These are phyloP conservation scores for Phoenix dactylifera DNA, from an alignment of 176 grass and related monocot genomes.

Conservation along the genomic window DNA sequence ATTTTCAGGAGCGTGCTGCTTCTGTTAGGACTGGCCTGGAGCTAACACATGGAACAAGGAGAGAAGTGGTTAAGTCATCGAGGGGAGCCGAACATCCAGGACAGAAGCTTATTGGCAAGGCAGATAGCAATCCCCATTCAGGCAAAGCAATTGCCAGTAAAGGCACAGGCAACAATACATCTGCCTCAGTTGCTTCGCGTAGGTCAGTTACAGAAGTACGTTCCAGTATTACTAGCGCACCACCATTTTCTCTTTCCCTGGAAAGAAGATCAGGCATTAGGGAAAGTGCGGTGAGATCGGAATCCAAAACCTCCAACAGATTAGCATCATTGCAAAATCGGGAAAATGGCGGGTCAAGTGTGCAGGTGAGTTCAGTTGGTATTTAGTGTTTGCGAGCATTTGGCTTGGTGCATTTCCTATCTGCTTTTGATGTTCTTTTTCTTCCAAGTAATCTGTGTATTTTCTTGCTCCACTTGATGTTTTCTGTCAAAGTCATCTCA, in stretches of 20 bases:
- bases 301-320: conserved; percentile 28
- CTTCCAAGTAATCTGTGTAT: too few relatives aligned
- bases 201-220: conserved; percentile 22
- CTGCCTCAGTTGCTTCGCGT: conserved; percentile 21
- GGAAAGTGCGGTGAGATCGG: conserved; percentile 25
- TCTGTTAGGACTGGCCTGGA: conserved; percentile 17
- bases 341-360: conserved; percentile 8
- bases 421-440: too few relatives aligned
- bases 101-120: conserved; percentile 20
- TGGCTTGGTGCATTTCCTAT: too few relatives aligned
- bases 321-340: conserved; percentile 10
- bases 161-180: conserved; percentile 28
- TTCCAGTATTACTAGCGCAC: conserved; percentile 9
- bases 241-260: conserved; percentile 32
- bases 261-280: conserved; percentile 28
- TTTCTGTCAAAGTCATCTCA: too few relatives aligned
- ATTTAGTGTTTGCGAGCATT: background rate
- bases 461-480: too few relatives aligned
- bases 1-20: conserved; percentile 36
- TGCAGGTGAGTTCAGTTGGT: conserved; percentile 22
- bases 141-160: conserved; percentile 20
- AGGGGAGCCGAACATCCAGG: conserved; percentile 28
- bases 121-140: conserved; percentile 20
- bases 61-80: conserved; percentile 17
- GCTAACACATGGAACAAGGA: conserved; percentile 41